Conservation (phyloP, 2,329 filamentous ascomycete genomes). For the Amylocarpus encephaloides region DNA sequence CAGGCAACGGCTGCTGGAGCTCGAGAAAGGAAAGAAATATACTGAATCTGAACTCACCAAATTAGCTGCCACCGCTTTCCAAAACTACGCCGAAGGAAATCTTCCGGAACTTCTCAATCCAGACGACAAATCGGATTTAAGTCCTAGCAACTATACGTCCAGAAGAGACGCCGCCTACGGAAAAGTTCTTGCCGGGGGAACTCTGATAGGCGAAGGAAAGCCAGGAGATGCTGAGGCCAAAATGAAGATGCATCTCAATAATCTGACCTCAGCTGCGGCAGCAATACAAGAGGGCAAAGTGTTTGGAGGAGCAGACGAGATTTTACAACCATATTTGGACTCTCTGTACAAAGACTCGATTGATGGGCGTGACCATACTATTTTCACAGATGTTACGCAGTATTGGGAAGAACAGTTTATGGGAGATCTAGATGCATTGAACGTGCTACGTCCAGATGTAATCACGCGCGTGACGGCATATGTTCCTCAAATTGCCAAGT, state of each 20-base stretch:
- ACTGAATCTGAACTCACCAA: constrained; percentile 40
- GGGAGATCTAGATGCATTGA: constrained; percentile 79
- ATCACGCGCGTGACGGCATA: constrained; percentile 91
- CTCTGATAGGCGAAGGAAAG: constrained; percentile 50
- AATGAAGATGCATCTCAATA: constrained; percentile 64
- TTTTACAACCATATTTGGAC: constrained; percentile 80
- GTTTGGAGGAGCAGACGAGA: constrained; percentile 53
- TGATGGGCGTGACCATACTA: constrained; percentile 56
- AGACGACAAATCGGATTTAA: constrained; percentile 37
- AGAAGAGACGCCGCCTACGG: constrained; percentile 48
- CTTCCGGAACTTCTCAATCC: constrained; percentile 43
- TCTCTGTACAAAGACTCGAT: constrained; percentile 56
- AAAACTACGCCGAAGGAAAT: constrained; percentile 48
- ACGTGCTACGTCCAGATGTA: constrained; percentile 74
- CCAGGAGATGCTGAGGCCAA: constrained; percentile 58
- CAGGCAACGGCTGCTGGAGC: constrained; percentile 74
- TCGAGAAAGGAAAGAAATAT: constrained; percentile 64
- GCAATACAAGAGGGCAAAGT: constrained; percentile 44
- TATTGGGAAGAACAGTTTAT: constrained; percentile 85
- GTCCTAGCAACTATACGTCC: constrained; percentile 44
- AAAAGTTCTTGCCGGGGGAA: constrained; percentile 47
- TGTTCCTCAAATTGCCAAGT: constrained; percentile 76
- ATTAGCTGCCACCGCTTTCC: constrained; percentile 48
- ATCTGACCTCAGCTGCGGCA: constrained; percentile 36
- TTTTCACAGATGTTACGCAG: constrained; percentile 81